These are phyloP conservation scores for Brassica nigra DNA, from an alignment of 345 rosid species.

Conservation along the genomic window DNA sequence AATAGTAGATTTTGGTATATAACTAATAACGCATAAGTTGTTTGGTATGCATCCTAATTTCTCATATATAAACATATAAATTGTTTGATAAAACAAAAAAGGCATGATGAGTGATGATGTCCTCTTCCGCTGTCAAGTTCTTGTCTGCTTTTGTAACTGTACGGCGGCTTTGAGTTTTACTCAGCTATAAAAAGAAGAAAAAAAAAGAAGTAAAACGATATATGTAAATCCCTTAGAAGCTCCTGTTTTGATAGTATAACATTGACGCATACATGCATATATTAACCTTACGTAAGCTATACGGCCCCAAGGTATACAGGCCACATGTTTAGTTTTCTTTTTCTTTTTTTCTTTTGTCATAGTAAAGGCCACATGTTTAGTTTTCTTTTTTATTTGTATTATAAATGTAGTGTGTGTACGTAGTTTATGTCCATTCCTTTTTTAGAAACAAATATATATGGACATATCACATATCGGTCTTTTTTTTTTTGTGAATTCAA, in stretches of 20 bases:
- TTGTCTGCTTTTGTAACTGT: conserved; percentile 20
- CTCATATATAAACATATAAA: no score
- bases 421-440: no score
- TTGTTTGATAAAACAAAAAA: neutral
- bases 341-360: neutral
- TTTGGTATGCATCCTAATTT: no score
- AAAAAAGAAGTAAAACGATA: neutral
- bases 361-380: no score
- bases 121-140: conserved; percentile 19
- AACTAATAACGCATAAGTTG: no score
- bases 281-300: neutral
- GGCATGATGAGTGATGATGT: conserved; percentile 6
- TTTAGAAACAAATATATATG: no score
- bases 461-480: no score
- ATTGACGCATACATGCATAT: neutral
- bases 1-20: no score
- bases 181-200: neutral
- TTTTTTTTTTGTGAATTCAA: no score
- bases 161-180: conserved; percentile 9
- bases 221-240: neutral
- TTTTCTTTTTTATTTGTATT: no score
- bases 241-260: neutral
- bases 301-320: neutral
- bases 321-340: neutral
- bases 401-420: no score